Conservation (phyloP, 2,329 filamentous ascomycete genomes). For the Alternaria ethzedia region DNA sequence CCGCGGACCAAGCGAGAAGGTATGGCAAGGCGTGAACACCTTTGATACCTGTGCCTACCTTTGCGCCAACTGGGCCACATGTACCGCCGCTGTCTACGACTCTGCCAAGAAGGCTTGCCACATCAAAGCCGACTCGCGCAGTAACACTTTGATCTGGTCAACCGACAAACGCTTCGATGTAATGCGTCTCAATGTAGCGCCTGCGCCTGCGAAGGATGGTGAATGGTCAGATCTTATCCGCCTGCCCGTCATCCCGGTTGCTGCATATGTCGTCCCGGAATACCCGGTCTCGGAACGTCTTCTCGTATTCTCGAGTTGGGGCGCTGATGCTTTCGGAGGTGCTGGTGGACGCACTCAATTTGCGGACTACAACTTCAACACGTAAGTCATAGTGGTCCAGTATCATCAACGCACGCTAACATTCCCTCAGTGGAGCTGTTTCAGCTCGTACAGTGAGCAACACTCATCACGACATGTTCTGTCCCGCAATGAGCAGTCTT, state of each 20-base stretch:
- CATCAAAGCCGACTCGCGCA: slow-evolving; percentile 31
- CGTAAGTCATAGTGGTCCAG: slow-evolving; percentile 14
- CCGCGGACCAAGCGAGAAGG: slow-evolving; percentile 24
- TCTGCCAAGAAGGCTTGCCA: slow-evolving; percentile 22
- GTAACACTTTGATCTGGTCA: slow-evolving; percentile 34
- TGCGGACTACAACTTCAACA: slow-evolving; percentile 34
- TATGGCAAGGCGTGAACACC: slow-evolving; percentile 16
- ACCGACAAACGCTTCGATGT: slow-evolving; percentile 37
- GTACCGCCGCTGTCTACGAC: slow-evolving; percentile 33
- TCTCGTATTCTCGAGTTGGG: slow-evolving; percentile 39
- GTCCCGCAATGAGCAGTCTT: slow-evolving; percentile 33
- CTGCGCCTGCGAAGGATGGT: slow-evolving; percentile 22
- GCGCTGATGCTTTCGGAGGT: slow-evolving; percentile 33
- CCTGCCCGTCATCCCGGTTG: slow-evolving; percentile 37
- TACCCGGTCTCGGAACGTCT: slow-evolving; percentile 28
- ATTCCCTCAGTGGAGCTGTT: slow-evolving; percentile 21
- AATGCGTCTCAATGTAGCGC: slow-evolving; percentile 21
- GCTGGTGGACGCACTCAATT: slow-evolving; percentile 30
- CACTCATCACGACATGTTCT: slow-evolving; percentile 38
- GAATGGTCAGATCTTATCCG: slow-evolving; percentile 35
- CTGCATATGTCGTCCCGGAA: slow-evolving; percentile 35
- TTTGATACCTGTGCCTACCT: slow-evolving; percentile 30
- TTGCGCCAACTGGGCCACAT: slow-evolving; percentile 26
- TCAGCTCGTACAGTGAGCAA: slow-evolving; percentile 31
- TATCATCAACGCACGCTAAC: not conserved